Evolutionary conservation across 164 flowering plant species (phyloP).

Genomic region (Stephania yunnanensis): DNA sequence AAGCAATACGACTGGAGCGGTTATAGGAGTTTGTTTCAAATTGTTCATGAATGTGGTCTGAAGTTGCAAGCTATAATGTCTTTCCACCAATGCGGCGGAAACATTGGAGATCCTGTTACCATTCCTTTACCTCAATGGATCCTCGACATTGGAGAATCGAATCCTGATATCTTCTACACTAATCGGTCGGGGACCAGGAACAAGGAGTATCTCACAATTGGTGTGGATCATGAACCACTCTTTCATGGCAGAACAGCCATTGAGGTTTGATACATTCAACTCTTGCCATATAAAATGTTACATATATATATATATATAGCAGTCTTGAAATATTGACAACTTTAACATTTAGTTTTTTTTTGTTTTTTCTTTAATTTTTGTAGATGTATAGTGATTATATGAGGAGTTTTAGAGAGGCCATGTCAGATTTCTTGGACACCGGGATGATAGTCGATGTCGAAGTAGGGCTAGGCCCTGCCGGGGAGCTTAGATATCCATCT

Average conservation of each 20-base stretch:
- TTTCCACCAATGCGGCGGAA: slow-evolving; percentile 85
- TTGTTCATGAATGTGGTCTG: slow-evolving; percentile 45
- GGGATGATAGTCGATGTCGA: slow-evolving; percentile 65
- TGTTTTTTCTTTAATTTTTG: not conserved
- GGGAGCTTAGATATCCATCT: slow-evolving; percentile 88
- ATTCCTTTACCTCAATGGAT: slow-evolving; percentile 83
- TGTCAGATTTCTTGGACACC: slow-evolving; percentile 60
- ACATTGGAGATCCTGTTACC: slow-evolving; percentile 60
- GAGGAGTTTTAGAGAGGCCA: slow-evolving; percentile 79
- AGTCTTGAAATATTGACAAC: not conserved
- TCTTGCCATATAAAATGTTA: not conserved
- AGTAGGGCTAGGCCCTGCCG: slow-evolving; percentile 92
- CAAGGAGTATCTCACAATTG: slow-evolving; percentile 55
- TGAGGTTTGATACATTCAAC: slow-evolving; percentile 34
- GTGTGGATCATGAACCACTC: slow-evolving; percentile 59
- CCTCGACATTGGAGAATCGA: slow-evolving; percentile 43
- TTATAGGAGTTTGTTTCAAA: slow-evolving; percentile 56
- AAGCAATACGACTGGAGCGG: slow-evolving; percentile 67
- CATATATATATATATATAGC: too few relatives aligned
- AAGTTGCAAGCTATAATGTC: slow-evolving; percentile 84
- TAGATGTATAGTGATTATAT: slow-evolving; percentile 81
- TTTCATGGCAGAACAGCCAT: slow-evolving; percentile 69
- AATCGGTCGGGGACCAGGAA: slow-evolving; percentile 52
- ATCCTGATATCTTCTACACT: slow-evolving; percentile 82
- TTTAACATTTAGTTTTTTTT: not conserved